Conservation (phyloP, 2,329 filamentous ascomycete genomes). For the Neofusicoccum sp. region DNA sequence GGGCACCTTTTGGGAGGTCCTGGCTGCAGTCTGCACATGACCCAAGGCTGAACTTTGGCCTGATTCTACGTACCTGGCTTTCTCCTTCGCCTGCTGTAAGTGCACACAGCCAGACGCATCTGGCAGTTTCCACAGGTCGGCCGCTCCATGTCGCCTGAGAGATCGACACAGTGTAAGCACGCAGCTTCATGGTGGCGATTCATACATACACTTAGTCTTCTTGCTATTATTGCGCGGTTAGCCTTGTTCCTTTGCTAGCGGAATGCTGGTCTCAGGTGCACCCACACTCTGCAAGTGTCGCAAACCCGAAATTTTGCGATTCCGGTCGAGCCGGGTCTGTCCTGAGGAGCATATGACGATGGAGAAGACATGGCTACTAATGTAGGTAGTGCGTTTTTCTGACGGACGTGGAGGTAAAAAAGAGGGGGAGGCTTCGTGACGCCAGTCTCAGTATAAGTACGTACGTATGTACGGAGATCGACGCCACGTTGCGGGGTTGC, state of each 20-base stretch:
- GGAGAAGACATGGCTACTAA: neutral
- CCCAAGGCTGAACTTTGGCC: neutral
- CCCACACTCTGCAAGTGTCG: neutral
- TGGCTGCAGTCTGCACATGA: neutral
- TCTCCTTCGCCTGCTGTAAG: neutral
- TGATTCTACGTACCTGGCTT: neutral
- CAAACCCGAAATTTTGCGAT: neutral
- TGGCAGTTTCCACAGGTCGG: neutral
- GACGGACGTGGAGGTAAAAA: too few relatives aligned
- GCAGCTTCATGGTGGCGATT: neutral
- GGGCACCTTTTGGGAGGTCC: neutral
- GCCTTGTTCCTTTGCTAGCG: neutral
- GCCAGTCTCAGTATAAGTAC: too few relatives aligned
- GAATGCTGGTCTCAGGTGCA: neutral
- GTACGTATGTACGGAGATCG: too few relatives aligned
- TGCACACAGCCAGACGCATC: neutral
- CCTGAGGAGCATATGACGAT: neutral
- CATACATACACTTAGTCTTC: neutral
- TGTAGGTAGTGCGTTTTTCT: neutral
- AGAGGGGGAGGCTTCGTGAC: too few relatives aligned
- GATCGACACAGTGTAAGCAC: neutral
- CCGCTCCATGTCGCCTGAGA: neutral
- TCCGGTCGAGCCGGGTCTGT: neutral
- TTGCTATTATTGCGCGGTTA: neutral
- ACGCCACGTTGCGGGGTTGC: too few relatives aligned